phyloP scores from a whole-genome alignment of 1,139 yeast genomes.

The Protomyces pachydermus region DNA sequence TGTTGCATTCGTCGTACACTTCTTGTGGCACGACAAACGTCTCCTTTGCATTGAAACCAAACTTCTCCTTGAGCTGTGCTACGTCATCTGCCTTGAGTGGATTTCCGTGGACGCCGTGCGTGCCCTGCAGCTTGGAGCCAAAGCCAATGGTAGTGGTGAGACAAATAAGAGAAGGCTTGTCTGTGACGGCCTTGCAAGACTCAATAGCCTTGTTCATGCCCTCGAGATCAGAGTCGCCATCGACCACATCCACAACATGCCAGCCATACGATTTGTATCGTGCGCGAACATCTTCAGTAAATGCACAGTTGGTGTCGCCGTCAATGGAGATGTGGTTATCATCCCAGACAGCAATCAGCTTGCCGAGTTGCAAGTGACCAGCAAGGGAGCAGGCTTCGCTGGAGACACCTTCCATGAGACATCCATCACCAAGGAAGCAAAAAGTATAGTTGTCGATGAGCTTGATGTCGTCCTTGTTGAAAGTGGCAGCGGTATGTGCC shows the following conservation, averaged over 20 bases:
- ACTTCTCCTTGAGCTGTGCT: constrained; percentile 73
- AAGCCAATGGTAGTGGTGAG: constrained; percentile 88
- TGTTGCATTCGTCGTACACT: constrained; percentile 65
- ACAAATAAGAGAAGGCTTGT: constrained; percentile 89
- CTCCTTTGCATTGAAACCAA: constrained; percentile 86
- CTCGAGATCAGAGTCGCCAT: constrained; percentile 76
- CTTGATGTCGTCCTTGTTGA: constrained; percentile 78
- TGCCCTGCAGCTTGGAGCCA: constrained; percentile 83
- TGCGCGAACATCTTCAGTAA: constrained; percentile 85
- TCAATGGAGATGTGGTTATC: constrained; percentile 97
- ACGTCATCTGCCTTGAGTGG: constrained; percentile 94
- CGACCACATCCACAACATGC: constrained; percentile 72
- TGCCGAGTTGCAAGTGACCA: constrained; percentile 91
- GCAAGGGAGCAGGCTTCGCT: constrained; percentile 93
- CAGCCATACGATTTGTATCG: constrained; percentile 94
- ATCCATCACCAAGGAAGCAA: constrained; percentile 91
- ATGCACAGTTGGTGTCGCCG: constrained; percentile 84
- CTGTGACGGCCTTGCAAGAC: constrained; percentile 45
- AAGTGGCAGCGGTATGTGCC: constrained; percentile 84
- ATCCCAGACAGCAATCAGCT: constrained; percentile 93
- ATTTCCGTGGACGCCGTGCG: constrained; percentile 94
- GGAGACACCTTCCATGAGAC: constrained; percentile 97
- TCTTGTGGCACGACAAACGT: constrained; percentile 75
- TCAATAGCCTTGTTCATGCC: constrained; percentile 69
- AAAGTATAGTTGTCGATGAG: constrained; percentile 73